phyloP scores from a whole-genome alignment of 2,329 filamentous ascomycete genomes.

The Dendrostoma leiphaemia region DNA sequence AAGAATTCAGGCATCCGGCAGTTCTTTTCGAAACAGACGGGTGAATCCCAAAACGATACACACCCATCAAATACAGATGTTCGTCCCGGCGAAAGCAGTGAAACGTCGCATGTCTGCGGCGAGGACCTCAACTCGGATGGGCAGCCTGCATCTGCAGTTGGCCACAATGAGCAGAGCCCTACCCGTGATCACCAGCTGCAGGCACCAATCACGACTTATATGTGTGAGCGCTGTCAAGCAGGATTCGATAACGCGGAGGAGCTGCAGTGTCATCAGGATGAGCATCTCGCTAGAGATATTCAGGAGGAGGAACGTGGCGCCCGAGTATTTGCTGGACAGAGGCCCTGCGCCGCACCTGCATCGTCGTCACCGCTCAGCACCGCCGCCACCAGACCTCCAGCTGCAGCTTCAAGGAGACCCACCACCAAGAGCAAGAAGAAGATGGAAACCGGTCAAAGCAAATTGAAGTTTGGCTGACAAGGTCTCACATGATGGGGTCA shows the following conservation, averaged over 20 bases:
- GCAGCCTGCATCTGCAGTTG: constrained; percentile 18
- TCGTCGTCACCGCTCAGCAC: constrained; percentile 32
- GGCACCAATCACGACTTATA: constrained; percentile 35
- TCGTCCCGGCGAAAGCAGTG: constrained; percentile 23
- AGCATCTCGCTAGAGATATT: constrained; percentile 89
- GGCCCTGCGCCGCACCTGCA: constrained; percentile 25
- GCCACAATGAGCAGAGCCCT: constrained; percentile 15
- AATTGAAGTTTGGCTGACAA: constrained; percentile 56
- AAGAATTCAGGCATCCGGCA: constrained; percentile 48
- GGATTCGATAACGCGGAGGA: constrained; percentile 56
- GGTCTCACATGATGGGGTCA: constrained; percentile 9
- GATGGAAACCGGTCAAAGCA: constrained; percentile 59
- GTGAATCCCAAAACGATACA: constrained; percentile 24
- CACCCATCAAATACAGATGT: constrained; percentile 29
- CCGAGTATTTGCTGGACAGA: constrained; percentile 40
- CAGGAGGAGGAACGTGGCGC: constrained; percentile 62
- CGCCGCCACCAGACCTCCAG: constrained; percentile 22
- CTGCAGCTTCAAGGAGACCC: constrained; percentile 39
- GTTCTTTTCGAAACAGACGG: constrained; percentile 48
- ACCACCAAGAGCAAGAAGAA: constrained; percentile 36
- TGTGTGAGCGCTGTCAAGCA: constrained; percentile 66
- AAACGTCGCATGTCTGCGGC: constrained; percentile 23
- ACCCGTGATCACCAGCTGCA: constrained; percentile 30
- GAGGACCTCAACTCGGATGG: neutral
- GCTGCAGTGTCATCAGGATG: constrained; percentile 79